phyloP scores from a whole-genome alignment of 768 basidiomycete species.

The Amanita polypyramis region DNA sequence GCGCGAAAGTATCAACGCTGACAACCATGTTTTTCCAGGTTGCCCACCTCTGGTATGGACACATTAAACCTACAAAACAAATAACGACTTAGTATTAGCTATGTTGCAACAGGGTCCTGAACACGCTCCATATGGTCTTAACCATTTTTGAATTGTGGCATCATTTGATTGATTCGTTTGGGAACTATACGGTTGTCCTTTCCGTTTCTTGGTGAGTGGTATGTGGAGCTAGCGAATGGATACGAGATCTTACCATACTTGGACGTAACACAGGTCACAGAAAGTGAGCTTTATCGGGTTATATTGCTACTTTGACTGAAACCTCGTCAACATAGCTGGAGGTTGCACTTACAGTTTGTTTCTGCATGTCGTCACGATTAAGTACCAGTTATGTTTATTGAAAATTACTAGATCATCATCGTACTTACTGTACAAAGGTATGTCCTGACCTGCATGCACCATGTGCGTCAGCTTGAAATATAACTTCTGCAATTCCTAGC shows the following conservation, averaged over 20 bases:
- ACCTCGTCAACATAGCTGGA: neutral
- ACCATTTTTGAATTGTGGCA: neutral
- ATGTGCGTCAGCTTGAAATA: no score
- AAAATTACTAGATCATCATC: neutral
- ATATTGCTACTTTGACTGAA: no score
- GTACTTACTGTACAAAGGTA: neutral
- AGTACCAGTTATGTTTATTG: neutral
- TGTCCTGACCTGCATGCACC: neutral
- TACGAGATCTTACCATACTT: neutral
- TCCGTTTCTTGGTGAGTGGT: neutral
- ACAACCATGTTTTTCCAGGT: neutral
- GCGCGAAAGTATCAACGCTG: neutral
- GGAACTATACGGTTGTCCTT: neutral
- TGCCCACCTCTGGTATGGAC: no score
- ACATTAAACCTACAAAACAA: no score
- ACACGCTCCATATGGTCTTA: neutral
- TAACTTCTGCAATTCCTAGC: neutral
- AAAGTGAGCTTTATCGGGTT: neutral
- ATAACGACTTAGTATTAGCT: no score
- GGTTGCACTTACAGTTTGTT: neutral
- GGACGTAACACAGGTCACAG: neutral
- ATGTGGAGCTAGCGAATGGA: neutral
- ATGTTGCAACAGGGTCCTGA: neutral
- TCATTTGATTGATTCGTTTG: constrained; percentile 1
- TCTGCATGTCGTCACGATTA: neutral